Evolutionary conservation across 2,329 filamentous ascomycete genomes (phyloP).

Genomic region (Zopfia rhizophila): DNA sequence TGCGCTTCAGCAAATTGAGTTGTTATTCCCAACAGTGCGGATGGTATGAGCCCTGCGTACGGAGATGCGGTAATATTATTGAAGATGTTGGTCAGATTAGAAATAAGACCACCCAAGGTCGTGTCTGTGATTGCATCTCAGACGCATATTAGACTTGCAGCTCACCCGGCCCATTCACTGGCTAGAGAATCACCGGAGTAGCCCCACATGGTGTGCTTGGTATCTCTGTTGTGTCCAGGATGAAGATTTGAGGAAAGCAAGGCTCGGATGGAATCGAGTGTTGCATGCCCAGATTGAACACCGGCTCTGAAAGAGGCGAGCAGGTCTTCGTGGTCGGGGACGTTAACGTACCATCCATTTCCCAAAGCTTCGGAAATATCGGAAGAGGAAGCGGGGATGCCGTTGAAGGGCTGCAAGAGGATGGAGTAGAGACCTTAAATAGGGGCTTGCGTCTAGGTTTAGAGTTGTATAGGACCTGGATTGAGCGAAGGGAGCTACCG

Average conservation of each 20-base stretch:
- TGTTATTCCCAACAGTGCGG: conserved; percentile 29
- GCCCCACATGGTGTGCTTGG: conserved; percentile 29
- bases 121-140: conserved; percentile 38
- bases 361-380: conserved; percentile 25
- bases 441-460: conserved; percentile 21
- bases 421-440: conserved; percentile 20
- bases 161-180: conserved; percentile 37
- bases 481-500: conserved; percentile 21
- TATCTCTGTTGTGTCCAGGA: conserved; percentile 5
- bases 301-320: conserved; percentile 34
- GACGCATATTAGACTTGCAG: conserved; percentile 37
- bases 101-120: conserved; percentile 42
- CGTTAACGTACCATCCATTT: conserved; percentile 32
- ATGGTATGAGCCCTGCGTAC: conserved; percentile 31
- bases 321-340: conserved; percentile 38
- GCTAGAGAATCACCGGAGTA: conserved; percentile 38
- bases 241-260: conserved; percentile 21
- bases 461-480: conserved; percentile 30
- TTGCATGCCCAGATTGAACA: conserved; percentile 33
- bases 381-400: conserved; percentile 4
- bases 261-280: conserved; percentile 38
- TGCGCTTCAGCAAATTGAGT: conserved; percentile 15
- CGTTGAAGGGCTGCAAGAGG: conserved; percentile 4
- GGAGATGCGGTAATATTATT: conserved; percentile 32
- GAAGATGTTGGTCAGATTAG: conserved; percentile 37